Base-by-base conservation (phyloP, 768 basidiomycete species). In the Lenzites betulinus region DNA sequence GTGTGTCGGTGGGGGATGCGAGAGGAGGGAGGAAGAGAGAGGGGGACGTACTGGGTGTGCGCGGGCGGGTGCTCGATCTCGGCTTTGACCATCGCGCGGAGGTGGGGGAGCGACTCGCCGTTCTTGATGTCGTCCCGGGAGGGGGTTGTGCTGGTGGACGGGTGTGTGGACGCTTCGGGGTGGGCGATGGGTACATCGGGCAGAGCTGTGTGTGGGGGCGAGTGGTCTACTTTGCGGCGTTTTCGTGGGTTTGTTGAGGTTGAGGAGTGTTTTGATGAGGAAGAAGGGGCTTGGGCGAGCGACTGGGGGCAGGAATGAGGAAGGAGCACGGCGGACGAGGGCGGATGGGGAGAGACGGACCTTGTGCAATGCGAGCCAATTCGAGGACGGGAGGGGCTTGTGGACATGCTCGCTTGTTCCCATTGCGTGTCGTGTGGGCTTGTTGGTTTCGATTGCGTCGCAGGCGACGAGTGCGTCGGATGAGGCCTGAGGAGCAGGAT, bases 331-430 rank as follows among this genome's bases (percentile, higher is more conserved):
- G 22, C 3, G 7, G 44, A 25, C 12, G 44, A 46, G 20, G 11
- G 7, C 6, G n/a, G 42, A 8, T 20, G 16, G 15, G 15, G 48
- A 15, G 30, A 18, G 48, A 51, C 57, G 36, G 51, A 85, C 86
- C 72, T 84, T 82, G 64, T 81, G 77, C 44, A 87, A 67, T 1
- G 80, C 77, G 16, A 83, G 66, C 87, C 87, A 87, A 68, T 87
- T 87, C 46, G 83, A 80, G 12, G 85, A 86, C 1, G 84, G 75
- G 42, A 3, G 22, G 13, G 26, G 26, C n/a, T n/a, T n/a, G n/a
- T n/a, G n/a, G n/a, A n/a, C n/a, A n/a, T n/a, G n/a, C n/a, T n/a
- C n/a, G n/a, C n/a, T n/a, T n/a, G n/a, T n/a, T n/a, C n/a, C n/a
- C n/a, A n/a, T n/a, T n/a, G n/a, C n/a, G n/a, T n/a, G n/a, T n/a